These are phyloP conservation scores for Pistacia vera DNA, from an alignment of 345 rosid species.

Conservation along the genomic window DNA sequence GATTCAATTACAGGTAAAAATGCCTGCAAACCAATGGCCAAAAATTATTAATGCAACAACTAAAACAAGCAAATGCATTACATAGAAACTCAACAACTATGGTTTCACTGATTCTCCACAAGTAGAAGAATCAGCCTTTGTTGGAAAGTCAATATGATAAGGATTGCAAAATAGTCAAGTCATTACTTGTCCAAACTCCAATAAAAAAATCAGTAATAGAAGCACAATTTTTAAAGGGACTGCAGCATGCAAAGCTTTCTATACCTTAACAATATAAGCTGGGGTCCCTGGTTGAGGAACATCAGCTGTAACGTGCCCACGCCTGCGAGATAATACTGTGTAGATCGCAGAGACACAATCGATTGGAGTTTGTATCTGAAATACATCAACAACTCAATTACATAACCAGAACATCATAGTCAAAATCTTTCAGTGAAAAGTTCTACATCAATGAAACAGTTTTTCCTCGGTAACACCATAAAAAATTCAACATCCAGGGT, in stretches of 20 bases:
- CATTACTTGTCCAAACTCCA: constrained; percentile 5
- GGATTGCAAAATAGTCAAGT: background rate
- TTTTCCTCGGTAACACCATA: background rate
- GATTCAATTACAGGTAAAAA: constrained; percentile 88
- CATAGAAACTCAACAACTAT: background rate
- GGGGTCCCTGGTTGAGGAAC: constrained; percentile 99
- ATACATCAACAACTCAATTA: constrained; percentile 9
- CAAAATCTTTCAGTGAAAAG: background rate
- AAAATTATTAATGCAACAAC: background rate
- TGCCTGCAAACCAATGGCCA: constrained; percentile 50
- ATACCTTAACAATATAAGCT: constrained; percentile 90
- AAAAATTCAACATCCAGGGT: background rate
- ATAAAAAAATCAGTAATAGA: constrained; percentile 2
- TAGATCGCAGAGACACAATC: constrained; percentile 96
- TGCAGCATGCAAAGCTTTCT: constrained; percentile 7
- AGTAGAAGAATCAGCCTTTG: background rate
- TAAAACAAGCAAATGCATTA: background rate
- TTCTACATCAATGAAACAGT: background rate
- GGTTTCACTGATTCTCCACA: background rate
- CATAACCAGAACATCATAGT: background rate
- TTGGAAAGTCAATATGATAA: constrained; percentile 1
- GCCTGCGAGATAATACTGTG: constrained; percentile 88
- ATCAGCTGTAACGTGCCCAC: constrained; percentile 97
- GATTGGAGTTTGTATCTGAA: constrained; percentile 96
- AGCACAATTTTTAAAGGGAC: constrained; percentile 1